Percentiles rank a stretch among this genome's conserved stretches.
These are phyloP conservation scores for Beauveria caledonica DNA, from an alignment of 2,329 filamentous ascomycete genomes.

Conservation along the genomic window DNA sequence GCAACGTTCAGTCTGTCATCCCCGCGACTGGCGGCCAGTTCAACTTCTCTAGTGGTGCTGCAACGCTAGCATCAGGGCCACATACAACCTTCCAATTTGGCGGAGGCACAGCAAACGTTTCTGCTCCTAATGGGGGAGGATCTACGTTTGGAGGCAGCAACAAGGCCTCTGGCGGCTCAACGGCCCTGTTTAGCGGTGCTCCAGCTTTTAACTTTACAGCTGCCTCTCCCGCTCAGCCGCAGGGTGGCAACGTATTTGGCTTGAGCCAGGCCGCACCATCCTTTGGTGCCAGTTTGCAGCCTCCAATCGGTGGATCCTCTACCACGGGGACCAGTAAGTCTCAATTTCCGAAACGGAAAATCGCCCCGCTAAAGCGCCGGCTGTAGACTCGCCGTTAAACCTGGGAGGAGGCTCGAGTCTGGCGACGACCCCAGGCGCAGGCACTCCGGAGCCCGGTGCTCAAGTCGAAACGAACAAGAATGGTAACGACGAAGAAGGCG, in stretches of 20 bases:
- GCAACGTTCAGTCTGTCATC: constrained; percentile 17
- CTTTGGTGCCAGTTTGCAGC: constrained; percentile 31
- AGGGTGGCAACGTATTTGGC: constrained; percentile 25
- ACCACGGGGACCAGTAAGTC: constrained; percentile 41
- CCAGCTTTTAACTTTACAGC: constrained; percentile 33
- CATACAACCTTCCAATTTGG: constrained; percentile 32
- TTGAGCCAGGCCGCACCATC: constrained; percentile 26
- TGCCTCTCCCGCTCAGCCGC: constrained; percentile 21
- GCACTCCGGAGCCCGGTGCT: constrained; percentile 49
- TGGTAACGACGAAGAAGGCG: constrained; percentile 43
- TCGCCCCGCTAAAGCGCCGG: constrained; percentile 38
- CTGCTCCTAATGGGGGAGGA: constrained; percentile 16
- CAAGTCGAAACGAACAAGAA: constrained; percentile 34
- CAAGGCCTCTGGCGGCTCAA: constrained; percentile 16
- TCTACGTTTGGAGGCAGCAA: constrained; percentile 21
- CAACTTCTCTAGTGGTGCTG: constrained; percentile 28
- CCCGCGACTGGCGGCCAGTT: constrained; percentile 26
- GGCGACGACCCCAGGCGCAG: constrained; percentile 50
- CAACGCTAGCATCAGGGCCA: constrained; percentile 21
- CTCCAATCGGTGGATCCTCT: constrained; percentile 34
- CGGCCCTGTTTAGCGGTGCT: constrained; percentile 25
- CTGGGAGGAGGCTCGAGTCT: constrained; percentile 53
- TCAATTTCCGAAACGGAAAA: constrained; percentile 33
- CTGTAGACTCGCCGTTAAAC: constrained; percentile 46
- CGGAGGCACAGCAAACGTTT: constrained; percentile 15